Conservation (phyloP, 1,284 basidiomycete species). For the Ceratobasidium theobromae region DNA sequence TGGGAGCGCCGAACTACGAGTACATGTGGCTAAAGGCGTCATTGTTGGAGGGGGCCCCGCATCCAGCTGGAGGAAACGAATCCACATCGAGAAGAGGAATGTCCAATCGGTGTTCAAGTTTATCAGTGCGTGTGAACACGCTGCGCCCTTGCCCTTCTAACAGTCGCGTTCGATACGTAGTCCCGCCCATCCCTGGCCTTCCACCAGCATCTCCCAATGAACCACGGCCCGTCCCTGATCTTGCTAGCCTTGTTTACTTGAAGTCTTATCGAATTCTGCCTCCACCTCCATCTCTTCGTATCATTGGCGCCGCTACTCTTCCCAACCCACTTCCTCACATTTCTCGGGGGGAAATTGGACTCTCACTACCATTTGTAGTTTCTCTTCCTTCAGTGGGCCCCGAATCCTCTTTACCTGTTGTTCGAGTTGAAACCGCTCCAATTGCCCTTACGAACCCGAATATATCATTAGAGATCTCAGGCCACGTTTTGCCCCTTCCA, state of each 20-base stretch:
- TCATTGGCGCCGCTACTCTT: constrained; percentile 7
- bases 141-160: neutral
- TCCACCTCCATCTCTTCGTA: constrained; percentile 23
- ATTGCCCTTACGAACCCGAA: constrained; percentile 10
- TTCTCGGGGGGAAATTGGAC: neutral
- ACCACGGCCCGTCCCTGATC: constrained; percentile 19
- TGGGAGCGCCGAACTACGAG: neutral
- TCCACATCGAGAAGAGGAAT: constrained; percentile 2
- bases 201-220: constrained; percentile 10
- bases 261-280: constrained; percentile 16
- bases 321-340: constrained; percentile 9
- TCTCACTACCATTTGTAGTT: constrained; percentile 15
- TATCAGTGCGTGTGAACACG: neutral
- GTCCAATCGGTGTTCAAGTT: neutral
- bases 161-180: neutral
- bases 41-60: neutral
- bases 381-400: constrained; percentile 1
- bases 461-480: constrained; percentile 17
- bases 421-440: constrained; percentile 19
- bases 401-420: neutral
- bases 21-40: neutral
- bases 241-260: constrained; percentile 11
- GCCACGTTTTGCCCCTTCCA: constrained; percentile 7
- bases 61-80: neutral
- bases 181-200: constrained; percentile 17